phyloP scores from a whole-genome alignment of 345 rosid species.

The Populus deltoides region DNA sequence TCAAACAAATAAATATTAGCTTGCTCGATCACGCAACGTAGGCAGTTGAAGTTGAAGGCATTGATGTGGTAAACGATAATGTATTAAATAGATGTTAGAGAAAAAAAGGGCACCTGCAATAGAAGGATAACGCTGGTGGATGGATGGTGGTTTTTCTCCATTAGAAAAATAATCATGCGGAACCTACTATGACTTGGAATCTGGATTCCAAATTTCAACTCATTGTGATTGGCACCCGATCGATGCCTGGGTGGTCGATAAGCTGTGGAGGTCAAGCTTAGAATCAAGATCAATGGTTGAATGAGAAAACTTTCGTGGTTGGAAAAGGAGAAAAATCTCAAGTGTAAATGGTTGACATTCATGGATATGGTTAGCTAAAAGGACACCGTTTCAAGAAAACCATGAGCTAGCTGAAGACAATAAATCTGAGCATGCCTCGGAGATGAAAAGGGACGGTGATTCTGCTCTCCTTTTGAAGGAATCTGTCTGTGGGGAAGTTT shows the following conservation, averaged over 20 bases:
- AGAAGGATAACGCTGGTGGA: neutral
- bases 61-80: neutral
- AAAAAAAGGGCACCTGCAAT: too few relatives aligned
- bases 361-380: too few relatives aligned
- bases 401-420: neutral
- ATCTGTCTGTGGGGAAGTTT: neutral
- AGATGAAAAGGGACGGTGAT: neutral
- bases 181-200: neutral
- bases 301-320: too few relatives aligned
- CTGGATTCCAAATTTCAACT: too few relatives aligned
- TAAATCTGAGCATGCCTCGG: neutral
- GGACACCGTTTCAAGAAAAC: neutral
- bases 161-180: neutral
- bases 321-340: too few relatives aligned
- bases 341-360: too few relatives aligned
- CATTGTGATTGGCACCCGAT: too few relatives aligned
- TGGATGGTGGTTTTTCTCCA: too few relatives aligned
- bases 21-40: neutral
- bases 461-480: neutral
- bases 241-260: too few relatives aligned
- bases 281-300: too few relatives aligned
- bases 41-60: neutral
- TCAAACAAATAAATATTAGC: neutral
- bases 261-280: too few relatives aligned
- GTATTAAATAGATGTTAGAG: neutral